Evolutionary conservation across 2,329 filamentous ascomycete species (phyloP).

Genomic region (Aspergillus sp.): DNA sequence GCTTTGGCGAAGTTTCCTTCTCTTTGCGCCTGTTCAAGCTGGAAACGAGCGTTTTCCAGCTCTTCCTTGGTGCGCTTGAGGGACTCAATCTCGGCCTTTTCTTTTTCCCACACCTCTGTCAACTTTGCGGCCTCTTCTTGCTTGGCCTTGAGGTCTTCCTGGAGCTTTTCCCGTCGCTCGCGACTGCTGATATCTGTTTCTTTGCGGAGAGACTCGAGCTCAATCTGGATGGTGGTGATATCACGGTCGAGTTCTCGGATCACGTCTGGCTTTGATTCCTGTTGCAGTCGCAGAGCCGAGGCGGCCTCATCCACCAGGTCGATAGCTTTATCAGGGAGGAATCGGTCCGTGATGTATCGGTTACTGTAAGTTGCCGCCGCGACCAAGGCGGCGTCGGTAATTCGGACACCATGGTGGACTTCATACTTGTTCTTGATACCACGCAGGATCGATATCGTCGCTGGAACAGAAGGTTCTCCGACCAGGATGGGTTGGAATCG

Average conservation of each 20-base stretch:
- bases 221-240: constrained; percentile 97
- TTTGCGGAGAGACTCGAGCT: constrained; percentile 89
- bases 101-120: constrained; percentile 84
- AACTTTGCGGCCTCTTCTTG: constrained; percentile 74
- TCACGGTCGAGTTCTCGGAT: constrained; percentile 90
- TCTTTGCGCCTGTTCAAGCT: constrained; percentile 83
- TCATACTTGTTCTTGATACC: constrained; percentile 98
- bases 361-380: constrained; percentile 91
- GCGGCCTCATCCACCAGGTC: constrained; percentile 96
- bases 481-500: constrained; percentile 93
- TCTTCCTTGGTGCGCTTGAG: constrained; percentile 86
- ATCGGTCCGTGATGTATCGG: constrained; percentile 93
- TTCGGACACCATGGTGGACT: constrained; percentile 92
- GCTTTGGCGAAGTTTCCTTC: constrained; percentile 85
- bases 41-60: constrained; percentile 79
- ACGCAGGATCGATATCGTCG: constrained; percentile 91
- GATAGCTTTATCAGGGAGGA: constrained; percentile 94
- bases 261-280: constrained; percentile 94
- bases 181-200: constrained; percentile 87
- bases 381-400: constrained; percentile 87
- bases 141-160: constrained; percentile 70
- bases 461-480: constrained; percentile 84
- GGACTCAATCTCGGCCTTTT: constrained; percentile 77
- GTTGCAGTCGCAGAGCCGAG: constrained; percentile 82
- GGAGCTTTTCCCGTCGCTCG: constrained; percentile 82